Evolutionary conservation across 768 basidiomycete species (phyloP), one percentile per base, ranked within the genome.

Genomic region (Postia placenta): DNA sequence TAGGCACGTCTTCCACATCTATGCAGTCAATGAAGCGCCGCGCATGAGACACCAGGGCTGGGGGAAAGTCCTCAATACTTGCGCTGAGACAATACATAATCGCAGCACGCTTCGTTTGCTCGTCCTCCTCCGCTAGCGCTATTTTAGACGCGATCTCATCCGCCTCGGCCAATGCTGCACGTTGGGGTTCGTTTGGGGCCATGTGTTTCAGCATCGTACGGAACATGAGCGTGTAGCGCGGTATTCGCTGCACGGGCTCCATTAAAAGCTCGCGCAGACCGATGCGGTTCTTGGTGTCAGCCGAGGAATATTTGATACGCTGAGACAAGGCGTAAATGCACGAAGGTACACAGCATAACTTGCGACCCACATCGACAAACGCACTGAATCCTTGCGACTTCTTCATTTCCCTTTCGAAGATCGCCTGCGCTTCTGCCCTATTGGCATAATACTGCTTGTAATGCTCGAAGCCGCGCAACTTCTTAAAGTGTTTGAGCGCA

Each of bases 211-310:
- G 71, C 85, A 98, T 98, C 4, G 78, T 88, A 51, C 90, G 85
- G 67, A 95, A 91, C 56, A 98, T 75, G 22, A 98, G 73, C 1
- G 92, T 94, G 67, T 97, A 97, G 55, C 95, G 76, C 3, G 94
- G 93, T 60, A 98, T 92, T 27, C 94, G 83, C 61, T 98, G 94
- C 4, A 96, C 91, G 14, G 94, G 94, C 56, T 98, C 94, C 84
- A 95, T 95, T 19, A 97, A 75, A 42, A 96, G 78, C 63, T 95
- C 93, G 23, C 93, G 79, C 47, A 97, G 72, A 38, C 90, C 92
- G 48, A 95, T 79, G 35, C 92, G 87, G 62, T 89, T 92, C 58
- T 76, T 76, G 25, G 75, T 65, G 56, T 89, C 89, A 19, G 80
- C 71, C 14, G 79, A 79, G 54, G 85, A 81, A 62, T 94, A 95